These are phyloP conservation scores for Berkeleyomyces basicola DNA, from an alignment of 2,329 filamentous ascomycete genomes.

Conservation along the genomic window DNA sequence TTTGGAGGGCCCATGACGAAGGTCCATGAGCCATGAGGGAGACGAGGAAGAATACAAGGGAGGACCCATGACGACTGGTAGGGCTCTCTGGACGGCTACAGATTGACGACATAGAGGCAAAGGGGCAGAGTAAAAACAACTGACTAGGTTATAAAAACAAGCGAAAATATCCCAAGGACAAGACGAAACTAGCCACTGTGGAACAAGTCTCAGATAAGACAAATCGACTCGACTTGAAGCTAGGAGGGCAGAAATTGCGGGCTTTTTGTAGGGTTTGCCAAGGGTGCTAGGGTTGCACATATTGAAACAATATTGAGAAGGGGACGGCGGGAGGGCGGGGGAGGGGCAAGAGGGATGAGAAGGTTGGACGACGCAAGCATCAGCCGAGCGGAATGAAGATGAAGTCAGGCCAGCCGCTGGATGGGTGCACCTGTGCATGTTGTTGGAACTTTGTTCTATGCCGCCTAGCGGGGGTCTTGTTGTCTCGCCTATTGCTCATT, in stretches of 20 bases:
- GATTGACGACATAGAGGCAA: neutral
- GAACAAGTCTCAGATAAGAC: neutral
- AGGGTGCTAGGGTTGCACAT: neutral
- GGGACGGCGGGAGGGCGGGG: neutral
- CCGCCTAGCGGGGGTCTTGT: too few species aligned
- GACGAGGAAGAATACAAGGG: neutral
- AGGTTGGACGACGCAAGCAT: neutral
- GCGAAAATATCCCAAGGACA: neutral
- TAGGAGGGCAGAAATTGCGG: neutral
- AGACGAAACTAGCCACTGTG: neutral
- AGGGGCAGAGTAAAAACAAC: neutral
- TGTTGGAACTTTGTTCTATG: too few species aligned
- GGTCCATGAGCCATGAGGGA: neutral
- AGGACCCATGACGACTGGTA: neutral
- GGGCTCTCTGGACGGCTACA: neutral
- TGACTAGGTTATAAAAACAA: neutral
- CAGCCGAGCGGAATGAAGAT: neutral
- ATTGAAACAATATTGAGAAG: neutral
- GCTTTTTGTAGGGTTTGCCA: neutral
- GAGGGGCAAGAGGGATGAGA: neutral
- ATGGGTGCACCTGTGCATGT: too few species aligned
- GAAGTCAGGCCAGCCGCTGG: neutral
- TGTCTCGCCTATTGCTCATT: too few species aligned
- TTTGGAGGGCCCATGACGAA: constrained; percentile 24
- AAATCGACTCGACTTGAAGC: neutral